phyloP scores from a whole-genome alignment of 257 asterid species.

The Euphrasia confusa region DNA sequence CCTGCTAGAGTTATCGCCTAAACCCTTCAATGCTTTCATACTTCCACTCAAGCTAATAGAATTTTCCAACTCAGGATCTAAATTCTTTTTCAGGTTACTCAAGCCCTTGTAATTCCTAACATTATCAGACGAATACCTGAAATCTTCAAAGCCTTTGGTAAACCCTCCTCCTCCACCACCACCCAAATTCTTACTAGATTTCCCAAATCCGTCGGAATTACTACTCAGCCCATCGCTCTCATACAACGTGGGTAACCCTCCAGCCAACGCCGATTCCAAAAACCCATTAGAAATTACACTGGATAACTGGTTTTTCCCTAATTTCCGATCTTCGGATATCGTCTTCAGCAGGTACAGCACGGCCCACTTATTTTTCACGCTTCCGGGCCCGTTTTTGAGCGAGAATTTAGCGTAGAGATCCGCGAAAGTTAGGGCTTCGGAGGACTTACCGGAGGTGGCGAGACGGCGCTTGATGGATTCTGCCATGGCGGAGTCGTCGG shows the following conservation, averaged over 20 bases:
- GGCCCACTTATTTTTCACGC: conserved; percentile 85
- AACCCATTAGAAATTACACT: conserved; percentile 44
- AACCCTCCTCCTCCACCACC: conserved; percentile 34
- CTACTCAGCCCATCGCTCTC: conserved; percentile 31
- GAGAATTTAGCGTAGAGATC: conserved; percentile 73
- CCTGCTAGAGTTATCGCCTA: conserved; percentile 33
- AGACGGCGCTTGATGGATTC: conserved; percentile 89
- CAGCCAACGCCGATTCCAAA: conserved; percentile 53
- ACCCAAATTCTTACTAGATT: conserved; percentile 27
- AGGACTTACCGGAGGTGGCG: conserved; percentile 92
- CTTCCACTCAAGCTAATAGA: conserved; percentile 32
- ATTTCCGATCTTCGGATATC: conserved; percentile 68
- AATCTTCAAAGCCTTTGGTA: conserved; percentile 30
- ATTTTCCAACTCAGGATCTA: conserved; percentile 21
- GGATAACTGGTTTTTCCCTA: conserved; percentile 32
- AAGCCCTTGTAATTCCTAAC: conserved; percentile 24
- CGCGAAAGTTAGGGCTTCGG: conserved; percentile 85
- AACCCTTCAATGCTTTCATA: conserved; percentile 39
- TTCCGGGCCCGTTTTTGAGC: conserved; percentile 64
- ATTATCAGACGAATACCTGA: conserved; percentile 27
- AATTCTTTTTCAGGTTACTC: conserved; percentile 29
- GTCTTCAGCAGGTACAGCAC: conserved; percentile 85
- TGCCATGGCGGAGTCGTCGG: conserved; percentile 73
- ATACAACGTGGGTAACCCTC: conserved; percentile 65
- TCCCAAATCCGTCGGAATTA: conserved; percentile 30